Base-by-base conservation (phyloP, 1,284 basidiomycete species). In the Chondrostereum purpureum region DNA sequence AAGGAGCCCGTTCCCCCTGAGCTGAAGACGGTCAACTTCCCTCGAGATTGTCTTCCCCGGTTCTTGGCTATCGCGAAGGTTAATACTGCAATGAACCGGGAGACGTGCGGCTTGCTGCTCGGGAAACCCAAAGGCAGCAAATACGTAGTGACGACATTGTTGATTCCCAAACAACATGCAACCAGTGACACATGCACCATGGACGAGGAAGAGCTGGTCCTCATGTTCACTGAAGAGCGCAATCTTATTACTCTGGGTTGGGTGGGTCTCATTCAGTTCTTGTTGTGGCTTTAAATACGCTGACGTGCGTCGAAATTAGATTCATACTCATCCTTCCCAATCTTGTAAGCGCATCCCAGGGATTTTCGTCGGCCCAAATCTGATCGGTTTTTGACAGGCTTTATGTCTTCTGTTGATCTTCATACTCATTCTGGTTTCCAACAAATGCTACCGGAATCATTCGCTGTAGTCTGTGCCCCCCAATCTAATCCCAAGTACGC, bases 261-360 rank as follows among this genome's bases (percentile, higher is more conserved):
- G 92, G 88, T 90, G 53, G 19, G 13, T 37, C 10, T 37, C 6
- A 37, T 45, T 38, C 23, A 16, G 14, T 47, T 23, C 2, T 14
- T 14, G 27, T 49, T n/a, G 5, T 36, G 3, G 16, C 12, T 18
- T 13, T 19, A 33, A 48, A 23, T 40, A 16, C 18, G 39, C 27
- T n/a, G n/a, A n/a, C n/a, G n/a, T n/a, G n/a, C n/a, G n/a, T n/a
- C n/a, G n/a, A n/a, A 19, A 13, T 33, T 23, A 92, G 88, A 93
- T 93, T 52, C 91, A 94, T 65, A 94, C 91, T 0, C 91, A 94
- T 61, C 92, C 92, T 1, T 86, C 88, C 12, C 91, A 93, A 54
- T 85, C 83, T 44, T 93, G 90, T 83, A 53, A 48, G 77, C 70
- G 19, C 12, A 20, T 18, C 11, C 27, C 36, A 16, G 22, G 27